Base-by-base conservation (phyloP, 768 basidiomycete species). In the Filobasidium floriforme region DNA sequence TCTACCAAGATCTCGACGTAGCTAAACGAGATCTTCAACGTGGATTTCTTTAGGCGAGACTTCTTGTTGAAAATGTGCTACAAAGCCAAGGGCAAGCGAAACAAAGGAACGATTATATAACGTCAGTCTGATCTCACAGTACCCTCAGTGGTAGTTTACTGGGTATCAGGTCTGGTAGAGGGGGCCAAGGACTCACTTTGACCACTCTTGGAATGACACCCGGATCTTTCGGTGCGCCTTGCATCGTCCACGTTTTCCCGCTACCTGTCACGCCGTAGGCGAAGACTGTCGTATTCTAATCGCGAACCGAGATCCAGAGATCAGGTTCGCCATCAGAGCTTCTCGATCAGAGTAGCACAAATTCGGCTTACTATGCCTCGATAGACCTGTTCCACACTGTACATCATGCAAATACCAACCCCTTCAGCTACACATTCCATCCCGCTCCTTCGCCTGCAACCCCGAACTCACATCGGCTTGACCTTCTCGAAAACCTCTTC, bases 1-100 rank as follows among this genome's bases (percentile, higher is more conserved):
- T 93, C 90, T 73, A 89, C 89, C 79, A 92, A 90, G 62, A 93
- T 90, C 76, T 93, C 90, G 85, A 90, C 88, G 68, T 92, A 92
- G 0, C 88, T 88, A 81, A 73, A 26, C 87, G 78, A 81, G 5
- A 85, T 81, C 43, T 81, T 76, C 51, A 82, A 80, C 55, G 80
- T 74, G 54, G 79, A 73, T 52, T 82, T 73, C 24, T 75, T 60
- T 59, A 76, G 70, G n/a, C 51, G 29, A 19, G 59, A 26, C 37
- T 68, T 59, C 72, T 81, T 82, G 73, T 82, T 81, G 73, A 87
- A 87, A 76, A 89, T 83, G 1, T 82, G 83, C 63, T 65, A 24
- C 7, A 15, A 72, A 64, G 66, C 12, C 7, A 5, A 22, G 14
- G 14, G 5, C 4, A 22, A 49, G 32, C 32, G 9, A 37, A 37